phyloP scores from a whole-genome alignment of 257 asterid genomes.

The Striga asiatica region DNA sequence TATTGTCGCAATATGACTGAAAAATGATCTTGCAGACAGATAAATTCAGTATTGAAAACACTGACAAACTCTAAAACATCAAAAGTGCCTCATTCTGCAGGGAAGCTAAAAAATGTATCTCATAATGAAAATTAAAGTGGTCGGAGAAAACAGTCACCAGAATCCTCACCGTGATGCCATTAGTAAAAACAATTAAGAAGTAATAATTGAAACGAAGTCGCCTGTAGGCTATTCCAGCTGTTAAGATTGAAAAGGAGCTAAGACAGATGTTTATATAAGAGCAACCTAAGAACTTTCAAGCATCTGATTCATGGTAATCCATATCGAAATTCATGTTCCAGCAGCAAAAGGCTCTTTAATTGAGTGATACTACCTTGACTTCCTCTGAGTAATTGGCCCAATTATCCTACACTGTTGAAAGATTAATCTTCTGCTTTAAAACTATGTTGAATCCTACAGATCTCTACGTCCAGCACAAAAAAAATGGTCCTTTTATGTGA shows the following conservation, averaged over 20 bases:
- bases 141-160: background rate
- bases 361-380: background rate
- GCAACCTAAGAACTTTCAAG: background rate
- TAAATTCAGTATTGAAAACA: background rate
- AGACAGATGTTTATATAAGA: background rate
- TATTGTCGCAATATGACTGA: background rate
- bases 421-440: background rate
- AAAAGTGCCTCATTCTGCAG: background rate
- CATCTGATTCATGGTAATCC: constrained; percentile 9
- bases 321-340: background rate
- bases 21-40: background rate
- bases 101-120: background rate
- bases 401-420: background rate
- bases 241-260: background rate
- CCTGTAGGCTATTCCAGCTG: background rate
- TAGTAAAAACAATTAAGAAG: background rate
- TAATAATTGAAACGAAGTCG: background rate
- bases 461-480: constrained; percentile 3
- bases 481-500: background rate
- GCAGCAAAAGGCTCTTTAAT: background rate
- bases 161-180: background rate
- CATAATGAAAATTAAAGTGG: background rate
- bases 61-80: background rate
- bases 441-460: no score
- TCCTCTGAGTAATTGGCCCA: constrained; percentile 6